phyloP scores from a whole-genome alignment of 2,329 filamentous ascomycete genomes.

The Tolypocladium tropicale region DNA sequence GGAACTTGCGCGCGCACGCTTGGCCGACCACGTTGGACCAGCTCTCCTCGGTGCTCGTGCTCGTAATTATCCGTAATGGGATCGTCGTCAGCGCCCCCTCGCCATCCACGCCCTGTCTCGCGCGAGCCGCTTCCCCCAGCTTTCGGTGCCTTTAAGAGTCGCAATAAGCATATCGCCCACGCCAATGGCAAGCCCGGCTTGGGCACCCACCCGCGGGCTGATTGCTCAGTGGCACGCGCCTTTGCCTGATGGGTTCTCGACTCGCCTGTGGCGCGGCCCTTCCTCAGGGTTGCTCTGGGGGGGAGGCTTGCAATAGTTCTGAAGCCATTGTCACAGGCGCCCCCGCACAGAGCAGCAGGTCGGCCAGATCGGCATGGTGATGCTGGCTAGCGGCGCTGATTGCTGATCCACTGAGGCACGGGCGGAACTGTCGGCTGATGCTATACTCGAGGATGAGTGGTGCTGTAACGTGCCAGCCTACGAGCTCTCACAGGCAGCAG shows the following conservation, averaged over 20 bases:
- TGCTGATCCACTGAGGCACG: not conserved
- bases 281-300: not conserved
- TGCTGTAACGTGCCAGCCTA: no score
- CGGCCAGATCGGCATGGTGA: slow-evolving; percentile 1
- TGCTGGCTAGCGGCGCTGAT: not conserved
- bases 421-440: not conserved
- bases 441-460: no score
- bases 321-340: not conserved
- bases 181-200: not conserved
- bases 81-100: no score
- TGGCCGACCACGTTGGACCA: no score
- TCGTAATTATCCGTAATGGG: no score
- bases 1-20: no score
- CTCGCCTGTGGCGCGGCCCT: slow-evolving; percentile 2
- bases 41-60: no score
- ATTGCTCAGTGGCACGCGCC: not conserved
- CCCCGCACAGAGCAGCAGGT: not conserved
- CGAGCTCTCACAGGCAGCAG: no score
- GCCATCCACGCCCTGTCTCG: not conserved
- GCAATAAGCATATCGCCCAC: not conserved
- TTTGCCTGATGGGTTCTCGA: slow-evolving; percentile 1
- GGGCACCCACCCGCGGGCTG: not conserved
- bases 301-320: not conserved
- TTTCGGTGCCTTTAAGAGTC: not conserved
- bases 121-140: not conserved